Base-by-base conservation (phyloP, 2,329 filamentous ascomycete species). In the Ophiocordyceps camponoti-rufipedis region DNA sequence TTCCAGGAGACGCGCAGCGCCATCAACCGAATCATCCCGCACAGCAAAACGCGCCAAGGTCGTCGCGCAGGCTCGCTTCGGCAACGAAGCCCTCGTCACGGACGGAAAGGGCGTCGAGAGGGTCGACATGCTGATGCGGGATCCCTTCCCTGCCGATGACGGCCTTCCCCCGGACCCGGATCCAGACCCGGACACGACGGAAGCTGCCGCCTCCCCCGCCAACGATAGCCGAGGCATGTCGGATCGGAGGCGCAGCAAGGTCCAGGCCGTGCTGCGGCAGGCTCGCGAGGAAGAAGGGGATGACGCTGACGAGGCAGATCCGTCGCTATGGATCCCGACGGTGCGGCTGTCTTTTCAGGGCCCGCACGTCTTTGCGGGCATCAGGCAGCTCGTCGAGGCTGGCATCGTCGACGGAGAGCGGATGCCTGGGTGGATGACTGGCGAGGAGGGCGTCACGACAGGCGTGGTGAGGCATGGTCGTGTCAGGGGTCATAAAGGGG, bases 341-440 rank as follows among this genome's bases (percentile, higher is more conserved):
- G 47, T 85, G 16, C 71, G 72, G 18, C 61, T 94, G 10, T 78
- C 75, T 0, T 83, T 94, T 49, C 73, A 80, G 38, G 87, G 87
- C 0, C 61, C 71, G 1, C 85, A 94, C 57, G 78, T 94, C 3
- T 89, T 93, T 62, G 80, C 80, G 0, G 87, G 87, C 0, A 70
- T 94, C 23, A 72, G 85, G 43, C 77, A 82, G 55, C 68, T 94
- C 31, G 82, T 89, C 0, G 85, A 93, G 59, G 65, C 75, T 14
- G 85, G 85, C 0, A 70, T 84, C 44, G 67, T 94, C 28, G 78
- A 93, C 56, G 81, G 85, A 1, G 72, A 79, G 54, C 74, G 69
- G 46, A 88, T 93, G 82, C 86, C 87, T 0, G 82, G 82, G 0
- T 94, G 86, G 85, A 81, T 94, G 80, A 91, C 85, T 1, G 87